Evolutionary conservation across 306 rosid species (phyloP), one percentile per base, ranked within the genome.

Genomic region (Coriaria nepalensis): DNA sequence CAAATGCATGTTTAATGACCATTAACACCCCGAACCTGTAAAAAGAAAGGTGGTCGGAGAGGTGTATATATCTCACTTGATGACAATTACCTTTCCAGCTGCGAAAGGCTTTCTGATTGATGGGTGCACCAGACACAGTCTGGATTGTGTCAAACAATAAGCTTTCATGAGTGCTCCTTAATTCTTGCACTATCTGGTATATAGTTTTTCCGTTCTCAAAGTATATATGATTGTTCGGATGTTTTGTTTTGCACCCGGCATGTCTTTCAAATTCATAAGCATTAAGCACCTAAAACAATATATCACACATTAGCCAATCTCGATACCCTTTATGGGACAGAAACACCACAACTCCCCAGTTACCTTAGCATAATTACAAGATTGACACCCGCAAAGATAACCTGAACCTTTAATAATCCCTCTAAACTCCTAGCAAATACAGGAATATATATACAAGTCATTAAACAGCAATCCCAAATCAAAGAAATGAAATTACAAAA

Each of bases 151-250:
- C 82, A 62, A 79, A 79, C 75, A 87, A 79, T 58, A 71, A 50
- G 62, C 76, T 82, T 63, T 77, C 83, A 2, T 86, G 96, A 9
- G 90, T 79, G 80, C 76, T 79, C 68, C 70, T 74, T 64, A 86
- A 70, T 70, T 86, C 96, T 62, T 79, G 93, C 52, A 86, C 90
- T 49, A 72, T 72, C 66, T 81, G 88, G 68, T 79, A 86, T 50
- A 85, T 86, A 41, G 87, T 78, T 75, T 86, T 86, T 49, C 95
- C 87, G 44, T 81, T 86, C 54, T 78, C 87, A 48, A 81, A 86
- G 71, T 78, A 86, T 47, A 86, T 78, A 48, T 86, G 95, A 65
- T 76, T 82, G 70, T 86, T 86, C 35, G 93, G 96, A 58, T 86
- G 96, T 53, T 86, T 86, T 34, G 96, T 74, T 59, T 81, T 86